Conservation (phyloP, 176 grass and related monocot genomes). For the Typha latifolia region DNA sequence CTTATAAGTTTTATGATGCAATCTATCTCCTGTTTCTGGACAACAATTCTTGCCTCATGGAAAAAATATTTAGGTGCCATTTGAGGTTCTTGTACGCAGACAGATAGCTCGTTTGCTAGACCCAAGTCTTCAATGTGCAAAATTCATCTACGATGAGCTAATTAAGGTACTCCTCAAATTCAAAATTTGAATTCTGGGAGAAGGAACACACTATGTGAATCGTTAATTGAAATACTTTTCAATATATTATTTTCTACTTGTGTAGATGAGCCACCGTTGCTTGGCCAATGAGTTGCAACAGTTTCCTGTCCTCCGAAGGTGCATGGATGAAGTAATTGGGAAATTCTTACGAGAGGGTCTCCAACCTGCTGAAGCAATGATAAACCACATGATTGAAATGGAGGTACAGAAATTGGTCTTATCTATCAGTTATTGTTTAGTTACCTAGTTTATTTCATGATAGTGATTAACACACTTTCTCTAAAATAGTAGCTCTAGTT, state of each 20-base stretch:
- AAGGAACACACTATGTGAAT: no score
- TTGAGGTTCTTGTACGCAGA: conserved; percentile 89
- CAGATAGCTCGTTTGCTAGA: conserved; percentile 90
- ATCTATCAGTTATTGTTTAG: not conserved
- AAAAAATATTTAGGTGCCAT: conserved; percentile 56
- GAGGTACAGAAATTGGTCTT: conserved; percentile 38
- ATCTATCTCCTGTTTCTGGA: conserved; percentile 4
- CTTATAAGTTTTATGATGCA: not conserved
- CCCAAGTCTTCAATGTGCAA: conserved; percentile 90
- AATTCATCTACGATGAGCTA: conserved; percentile 93
- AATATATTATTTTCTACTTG: not conserved
- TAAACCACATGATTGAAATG: conserved; percentile 91
- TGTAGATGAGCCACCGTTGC: conserved; percentile 84
- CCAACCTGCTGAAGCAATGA: conserved; percentile 93
- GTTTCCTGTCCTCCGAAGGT: conserved; percentile 75
- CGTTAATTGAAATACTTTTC: not conserved
- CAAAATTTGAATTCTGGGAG: not conserved
- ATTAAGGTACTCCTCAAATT: conserved; percentile 43
- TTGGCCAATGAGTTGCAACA: conserved; percentile 73
- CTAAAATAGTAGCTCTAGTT: no score
- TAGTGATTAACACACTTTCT: no score
- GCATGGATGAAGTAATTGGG: conserved; percentile 94
- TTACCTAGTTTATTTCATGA: no score
- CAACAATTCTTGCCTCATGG: conserved; percentile 1
- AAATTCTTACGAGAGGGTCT: conserved; percentile 85